These are phyloP conservation scores for Lepidium sativum DNA, from an alignment of 345 rosid species.

Conservation along the genomic window DNA sequence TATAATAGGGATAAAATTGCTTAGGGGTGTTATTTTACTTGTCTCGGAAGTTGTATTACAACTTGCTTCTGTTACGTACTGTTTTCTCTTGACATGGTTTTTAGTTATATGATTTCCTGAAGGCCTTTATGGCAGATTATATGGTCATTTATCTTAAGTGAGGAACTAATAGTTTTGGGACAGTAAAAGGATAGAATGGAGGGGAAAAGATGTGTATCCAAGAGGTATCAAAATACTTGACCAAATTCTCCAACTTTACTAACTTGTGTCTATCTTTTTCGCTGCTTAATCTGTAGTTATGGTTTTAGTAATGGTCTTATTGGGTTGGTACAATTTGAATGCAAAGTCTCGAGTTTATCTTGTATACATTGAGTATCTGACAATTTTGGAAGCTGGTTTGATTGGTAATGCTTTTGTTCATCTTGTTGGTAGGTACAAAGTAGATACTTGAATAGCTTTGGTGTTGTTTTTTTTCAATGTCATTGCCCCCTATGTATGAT, in stretches of 20 bases:
- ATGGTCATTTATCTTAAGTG: neutral
- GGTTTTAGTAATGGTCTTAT: neutral
- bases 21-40: neutral
- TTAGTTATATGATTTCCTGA: neutral
- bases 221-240: constrained; percentile 28
- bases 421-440: neutral
- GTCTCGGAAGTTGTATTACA: neutral
- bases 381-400: neutral
- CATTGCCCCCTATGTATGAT: too few relatives aligned
- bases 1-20: neutral
- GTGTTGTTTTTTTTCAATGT: neutral
- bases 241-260: neutral
- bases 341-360: neutral
- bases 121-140: neutral
- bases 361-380: neutral
- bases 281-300: neutral
- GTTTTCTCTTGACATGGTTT: constrained; percentile 2
- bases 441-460: neutral
- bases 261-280: neutral
- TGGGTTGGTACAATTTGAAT: neutral
- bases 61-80: constrained; percentile 6
- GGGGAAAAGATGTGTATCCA: too few relatives aligned
- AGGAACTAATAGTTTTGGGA: neutral
- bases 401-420: neutral
- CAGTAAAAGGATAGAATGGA: neutral